These are phyloP conservation scores for Tinospora cordifolia DNA, from an alignment of 164 flowering plant species.

Conservation along the genomic window DNA sequence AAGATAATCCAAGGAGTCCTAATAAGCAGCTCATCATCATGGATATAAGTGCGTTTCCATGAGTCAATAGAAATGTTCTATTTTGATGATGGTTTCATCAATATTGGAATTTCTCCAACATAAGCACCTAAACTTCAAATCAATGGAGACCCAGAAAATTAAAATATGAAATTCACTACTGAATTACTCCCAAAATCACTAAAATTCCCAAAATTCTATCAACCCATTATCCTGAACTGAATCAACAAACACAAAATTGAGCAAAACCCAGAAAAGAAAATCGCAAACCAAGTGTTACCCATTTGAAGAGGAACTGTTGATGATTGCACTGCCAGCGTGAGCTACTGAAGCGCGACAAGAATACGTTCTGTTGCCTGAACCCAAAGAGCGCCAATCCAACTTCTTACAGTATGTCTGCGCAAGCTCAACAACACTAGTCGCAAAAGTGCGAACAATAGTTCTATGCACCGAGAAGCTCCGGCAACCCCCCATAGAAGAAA, in stretches of 20 bases:
- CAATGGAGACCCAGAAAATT: not conserved
- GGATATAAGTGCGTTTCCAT: too few relatives aligned
- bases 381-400: constrained; percentile 9
- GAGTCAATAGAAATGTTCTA: too few relatives aligned
- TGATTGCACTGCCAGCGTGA: constrained; percentile 12
- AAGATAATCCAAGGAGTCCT: too few relatives aligned
- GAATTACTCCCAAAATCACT: not conserved
- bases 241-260: constrained; percentile 6
- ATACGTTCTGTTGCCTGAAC: constrained; percentile 9
- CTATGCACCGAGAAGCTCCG: constrained; percentile 20
- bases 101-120: too few relatives aligned
- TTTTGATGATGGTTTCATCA: too few relatives aligned
- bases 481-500: constrained; percentile 23
- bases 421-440: constrained; percentile 16
- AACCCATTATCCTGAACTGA: not conserved
- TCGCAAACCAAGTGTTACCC: constrained; percentile 18
- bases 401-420: constrained; percentile 9
- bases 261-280: constrained; percentile 2
- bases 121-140: too few relatives aligned
- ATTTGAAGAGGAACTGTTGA: constrained; percentile 18
- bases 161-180: not conserved
- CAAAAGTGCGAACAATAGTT: constrained; percentile 29
- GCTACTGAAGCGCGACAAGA: constrained; percentile 13
- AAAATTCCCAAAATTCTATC: not conserved
- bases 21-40: too few relatives aligned